A percentile compares a stretch with the other conserved stretches of the same genome.
Conservation (phyloP, 1,139 yeast genomes). For the Candida gigantensis region DNA sequence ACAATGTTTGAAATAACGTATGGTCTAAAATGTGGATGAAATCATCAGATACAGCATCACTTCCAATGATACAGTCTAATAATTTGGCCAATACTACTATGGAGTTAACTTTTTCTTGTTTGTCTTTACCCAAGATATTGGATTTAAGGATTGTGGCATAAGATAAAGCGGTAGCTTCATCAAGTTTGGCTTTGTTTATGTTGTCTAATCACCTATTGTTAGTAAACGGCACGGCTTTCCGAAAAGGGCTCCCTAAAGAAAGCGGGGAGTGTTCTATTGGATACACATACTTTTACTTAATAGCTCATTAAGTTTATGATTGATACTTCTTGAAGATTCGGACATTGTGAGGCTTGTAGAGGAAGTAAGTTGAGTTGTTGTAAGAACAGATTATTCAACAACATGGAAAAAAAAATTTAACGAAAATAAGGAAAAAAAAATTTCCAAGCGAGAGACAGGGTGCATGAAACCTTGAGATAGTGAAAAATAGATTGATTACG, state of each 20-base stretch:
- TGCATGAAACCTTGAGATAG: too few relatives aligned
- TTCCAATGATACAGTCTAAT: constrained; percentile 44
- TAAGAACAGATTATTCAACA: too few relatives aligned
- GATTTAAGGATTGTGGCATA: constrained; percentile 39
- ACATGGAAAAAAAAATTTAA: background rate
- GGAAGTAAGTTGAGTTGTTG: background rate
- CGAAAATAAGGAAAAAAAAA: too few relatives aligned
- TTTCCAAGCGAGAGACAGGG: too few relatives aligned
- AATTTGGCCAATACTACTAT: constrained; percentile 56
- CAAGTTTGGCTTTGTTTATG: constrained; percentile 32
- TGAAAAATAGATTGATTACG: too few relatives aligned
- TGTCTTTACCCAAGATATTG: constrained; percentile 48
- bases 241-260: background rate
- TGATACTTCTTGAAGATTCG: constrained; percentile 46
- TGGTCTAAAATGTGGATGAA: constrained; percentile 42
- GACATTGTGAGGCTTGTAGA: constrained; percentile 17
- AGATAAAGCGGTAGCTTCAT: constrained; percentile 34
- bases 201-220: constrained; percentile 19
- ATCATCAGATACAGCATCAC: constrained; percentile 43
- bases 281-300: constrained; percentile 38
- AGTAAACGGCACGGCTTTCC: background rate
- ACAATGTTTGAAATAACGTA: constrained; percentile 42
- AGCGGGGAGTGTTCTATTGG: constrained; percentile 2
- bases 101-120: constrained; percentile 54
- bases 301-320: constrained; percentile 47